A percentile compares a stretch with the other conserved stretches of the same genome.
phyloP scores from a whole-genome alignment of 1,284 basidiomycete species.

The Cutaneotrichosporon spelunceum region DNA sequence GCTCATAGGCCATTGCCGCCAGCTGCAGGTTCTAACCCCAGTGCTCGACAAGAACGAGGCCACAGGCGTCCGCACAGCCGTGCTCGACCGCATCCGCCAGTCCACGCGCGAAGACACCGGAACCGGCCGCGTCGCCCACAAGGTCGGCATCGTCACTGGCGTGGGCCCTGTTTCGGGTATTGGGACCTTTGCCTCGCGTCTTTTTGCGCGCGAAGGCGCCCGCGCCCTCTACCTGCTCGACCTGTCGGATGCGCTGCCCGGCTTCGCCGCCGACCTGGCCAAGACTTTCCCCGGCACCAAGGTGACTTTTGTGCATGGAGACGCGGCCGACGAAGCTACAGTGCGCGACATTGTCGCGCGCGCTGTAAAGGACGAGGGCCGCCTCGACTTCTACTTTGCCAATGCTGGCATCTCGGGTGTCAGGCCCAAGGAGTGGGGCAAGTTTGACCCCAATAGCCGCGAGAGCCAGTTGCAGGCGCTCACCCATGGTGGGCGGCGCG shows the following conservation, averaged over 20 bases:
- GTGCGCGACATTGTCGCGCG: conserved; percentile 68
- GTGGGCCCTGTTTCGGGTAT: conserved; percentile 81
- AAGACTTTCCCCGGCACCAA: conserved; percentile 71
- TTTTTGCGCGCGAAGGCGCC: conserved; percentile 60
- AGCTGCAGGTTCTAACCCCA: not conserved
- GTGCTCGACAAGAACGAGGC: conserved; percentile 13
- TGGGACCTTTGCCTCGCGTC: conserved; percentile 49
- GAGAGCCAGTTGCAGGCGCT: conserved; percentile 2
- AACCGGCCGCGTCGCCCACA: conserved; percentile 61
- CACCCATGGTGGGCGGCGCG: not conserved
- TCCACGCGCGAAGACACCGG: conserved; percentile 8
- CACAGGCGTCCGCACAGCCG: not conserved
- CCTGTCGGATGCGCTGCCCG: conserved; percentile 65
- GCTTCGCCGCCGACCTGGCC: conserved; percentile 66
- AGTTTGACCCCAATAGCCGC: conserved; percentile 3
- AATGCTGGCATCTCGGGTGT: conserved; percentile 60
- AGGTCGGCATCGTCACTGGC: conserved; percentile 88
- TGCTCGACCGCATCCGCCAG: conserved; percentile 7
- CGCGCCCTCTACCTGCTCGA: conserved; percentile 81
- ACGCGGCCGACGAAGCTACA: conserved; percentile 73
- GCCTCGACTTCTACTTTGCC: conserved; percentile 88
- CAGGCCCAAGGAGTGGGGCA: conserved; percentile 15
- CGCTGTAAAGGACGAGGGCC: conserved; percentile 73
- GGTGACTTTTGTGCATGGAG: conserved; percentile 63
- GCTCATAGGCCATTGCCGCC: not conserved